Evolutionary conservation across 1,284 basidiomycete genomes (phyloP).

Genomic region (Ustilago crameri): DNA sequence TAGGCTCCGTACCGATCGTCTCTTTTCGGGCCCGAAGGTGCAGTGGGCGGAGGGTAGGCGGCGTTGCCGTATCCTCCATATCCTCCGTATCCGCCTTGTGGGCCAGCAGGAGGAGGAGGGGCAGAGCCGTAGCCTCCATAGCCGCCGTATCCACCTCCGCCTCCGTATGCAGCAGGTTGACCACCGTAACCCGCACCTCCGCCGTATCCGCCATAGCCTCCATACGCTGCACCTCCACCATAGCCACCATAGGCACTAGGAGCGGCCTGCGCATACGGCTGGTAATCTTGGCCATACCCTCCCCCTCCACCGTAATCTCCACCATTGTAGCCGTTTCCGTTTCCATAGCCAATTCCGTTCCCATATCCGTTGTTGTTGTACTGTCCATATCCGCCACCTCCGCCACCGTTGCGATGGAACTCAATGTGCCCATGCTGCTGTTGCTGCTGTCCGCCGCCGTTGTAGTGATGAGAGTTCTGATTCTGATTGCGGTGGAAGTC

Average conservation of each 20-base stretch:
- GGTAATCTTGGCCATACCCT: slow-evolving; percentile 6
- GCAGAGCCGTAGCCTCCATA: slow-evolving; percentile 29
- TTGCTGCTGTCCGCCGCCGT: slow-evolving; percentile 9
- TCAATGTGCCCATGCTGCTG: not conserved
- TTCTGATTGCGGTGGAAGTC: slow-evolving; percentile 38
- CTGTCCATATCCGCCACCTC: slow-evolving; percentile 3
- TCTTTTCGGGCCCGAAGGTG: slow-evolving; percentile 13
- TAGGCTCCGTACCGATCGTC: slow-evolving; percentile 40
- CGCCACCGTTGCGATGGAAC: not conserved
- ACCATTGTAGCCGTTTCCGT: slow-evolving; percentile 7
- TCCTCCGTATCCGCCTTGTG: slow-evolving; percentile 25
- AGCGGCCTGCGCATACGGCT: not conserved
- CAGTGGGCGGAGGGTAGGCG: not conserved
- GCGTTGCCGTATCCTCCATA: not conserved
- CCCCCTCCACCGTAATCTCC: not conserved
- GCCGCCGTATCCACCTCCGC: slow-evolving; percentile 5
- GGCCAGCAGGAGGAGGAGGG: not conserved
- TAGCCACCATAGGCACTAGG: slow-evolving; percentile 7
- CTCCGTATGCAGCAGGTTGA: not conserved
- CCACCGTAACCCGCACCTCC: not conserved
- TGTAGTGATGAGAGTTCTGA: slow-evolving; percentile 9
- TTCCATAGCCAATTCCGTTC: slow-evolving; percentile 6
- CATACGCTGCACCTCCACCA: slow-evolving; percentile 2
- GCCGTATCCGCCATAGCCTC: slow-evolving; percentile 9
- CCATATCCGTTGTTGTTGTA: slow-evolving; percentile 20